A percentile compares a stretch with the other conserved stretches of the same genome.
These are phyloP conservation scores for Boletus eberwhitei DNA, from an alignment of 768 basidiomycete species.

Conservation along the genomic window DNA sequence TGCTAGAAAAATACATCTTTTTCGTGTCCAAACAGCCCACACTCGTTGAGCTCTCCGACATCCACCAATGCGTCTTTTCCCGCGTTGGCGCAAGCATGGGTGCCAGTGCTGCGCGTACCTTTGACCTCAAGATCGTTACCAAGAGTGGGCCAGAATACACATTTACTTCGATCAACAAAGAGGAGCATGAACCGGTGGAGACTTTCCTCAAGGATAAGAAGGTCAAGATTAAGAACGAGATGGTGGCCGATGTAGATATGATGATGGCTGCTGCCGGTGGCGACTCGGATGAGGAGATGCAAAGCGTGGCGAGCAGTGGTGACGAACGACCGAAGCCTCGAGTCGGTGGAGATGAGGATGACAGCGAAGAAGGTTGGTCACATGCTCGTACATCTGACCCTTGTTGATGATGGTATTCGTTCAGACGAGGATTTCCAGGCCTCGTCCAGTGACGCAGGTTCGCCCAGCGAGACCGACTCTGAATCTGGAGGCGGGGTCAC, in stretches of 20 bases:
- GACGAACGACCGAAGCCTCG: conserved; percentile 54
- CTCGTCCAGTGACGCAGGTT: conserved; percentile 83
- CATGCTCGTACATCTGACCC: not conserved
- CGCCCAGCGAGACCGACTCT: conserved; percentile 72
- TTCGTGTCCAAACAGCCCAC: conserved; percentile 96
- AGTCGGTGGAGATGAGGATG: conserved; percentile 57
- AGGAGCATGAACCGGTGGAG: conserved; percentile 86
- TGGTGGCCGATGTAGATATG: conserved; percentile 83
- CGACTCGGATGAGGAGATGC: conserved; percentile 80
- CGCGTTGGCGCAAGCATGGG: conserved; percentile 86
- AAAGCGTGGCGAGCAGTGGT: conserved; percentile 72
- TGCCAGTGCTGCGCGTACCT: conserved; percentile 82
- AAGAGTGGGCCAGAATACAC: conserved; percentile 82
- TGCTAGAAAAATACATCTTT: conserved; percentile 96
- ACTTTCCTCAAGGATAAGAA: conserved; percentile 87
- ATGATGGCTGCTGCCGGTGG: conserved; percentile 61
- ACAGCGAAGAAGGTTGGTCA: conserved; percentile 65
- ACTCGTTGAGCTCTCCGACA: conserved; percentile 85
- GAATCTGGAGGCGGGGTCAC: conserved; percentile 65
- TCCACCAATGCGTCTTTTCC: conserved; percentile 89
- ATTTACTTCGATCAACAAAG: conserved; percentile 94
- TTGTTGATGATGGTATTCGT: conserved; percentile 1
- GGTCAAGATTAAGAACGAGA: conserved; percentile 92
- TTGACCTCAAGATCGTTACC: conserved; percentile 87
- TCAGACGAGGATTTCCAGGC: conserved; percentile 90